Conservation (phyloP, 208 protist genomes). For the Angomonas desouzai region DNA sequence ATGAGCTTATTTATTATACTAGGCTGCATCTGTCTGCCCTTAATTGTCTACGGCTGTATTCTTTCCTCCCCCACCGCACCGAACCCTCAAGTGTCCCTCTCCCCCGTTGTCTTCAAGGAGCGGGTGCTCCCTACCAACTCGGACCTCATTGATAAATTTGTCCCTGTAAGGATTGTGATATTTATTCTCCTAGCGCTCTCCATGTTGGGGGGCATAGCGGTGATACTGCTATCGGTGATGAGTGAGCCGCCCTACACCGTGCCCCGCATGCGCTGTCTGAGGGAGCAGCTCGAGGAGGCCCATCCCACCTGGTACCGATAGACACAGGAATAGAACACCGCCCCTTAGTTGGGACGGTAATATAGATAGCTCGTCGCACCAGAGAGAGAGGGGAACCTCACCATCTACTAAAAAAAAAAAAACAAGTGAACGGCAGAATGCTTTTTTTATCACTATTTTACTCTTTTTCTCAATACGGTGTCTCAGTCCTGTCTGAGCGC, state of each 20-base stretch:
- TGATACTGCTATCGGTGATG: conserved; percentile 33
- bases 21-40: conserved; percentile 45
- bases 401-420: too few relatives aligned
- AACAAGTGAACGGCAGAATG: too few relatives aligned
- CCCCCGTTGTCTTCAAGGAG: conserved; percentile 42
- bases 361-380: too few relatives aligned
- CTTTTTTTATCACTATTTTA: too few relatives aligned
- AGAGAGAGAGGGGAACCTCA: too few relatives aligned
- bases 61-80: conserved; percentile 31
- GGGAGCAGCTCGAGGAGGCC: conserved; percentile 68
- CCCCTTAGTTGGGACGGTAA: too few relatives aligned
- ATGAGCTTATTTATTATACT: conserved; percentile 42
- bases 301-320: conserved; percentile 80
- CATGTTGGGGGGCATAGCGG: conserved; percentile 36
- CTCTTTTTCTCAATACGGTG: neutral
- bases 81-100: neutral
- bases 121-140: conserved; percentile 31
- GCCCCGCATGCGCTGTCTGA: conserved; percentile 68
- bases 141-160: conserved; percentile 51
- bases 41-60: conserved; percentile 78
- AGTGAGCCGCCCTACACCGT: conserved; percentile 53
- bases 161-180: conserved; percentile 57
- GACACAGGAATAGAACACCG: too few relatives aligned
- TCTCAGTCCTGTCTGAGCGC: too few relatives aligned
- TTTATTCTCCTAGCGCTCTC: conserved; percentile 42